Base-by-base conservation (phyloP, 768 basidiomycete genomes). In the Leccinum longicurvipes region DNA sequence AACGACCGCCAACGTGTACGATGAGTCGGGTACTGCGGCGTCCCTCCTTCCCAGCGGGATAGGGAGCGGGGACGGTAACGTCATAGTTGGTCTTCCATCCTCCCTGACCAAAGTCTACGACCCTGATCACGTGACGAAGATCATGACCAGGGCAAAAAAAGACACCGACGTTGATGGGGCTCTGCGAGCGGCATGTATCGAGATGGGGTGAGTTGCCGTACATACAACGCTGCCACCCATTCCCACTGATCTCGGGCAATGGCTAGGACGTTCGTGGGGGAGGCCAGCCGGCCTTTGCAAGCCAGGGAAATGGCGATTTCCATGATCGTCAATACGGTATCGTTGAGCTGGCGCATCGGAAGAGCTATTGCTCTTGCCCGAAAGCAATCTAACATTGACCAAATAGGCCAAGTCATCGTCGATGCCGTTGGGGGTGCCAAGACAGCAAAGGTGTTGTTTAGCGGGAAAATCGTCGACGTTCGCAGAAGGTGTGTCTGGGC, bases 321-420 rank as follows among this genome's bases (percentile, higher is more conserved):
- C 32, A 76, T 83, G 34, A 74, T 83, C 15, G 72, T 75, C 3
- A 80, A 78, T 42, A 82, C 80, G 25, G 75, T 83, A 11, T 85
- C 83, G 21, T 75, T 82, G 64, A 79, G 81, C 9, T 87, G 86
- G 85, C 71, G 81, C 46, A 77, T 87, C 21, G 86, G 86, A 9
- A 73, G 82, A 28, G 83, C 83, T 0, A 76, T 86, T 15, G 76
- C 79, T 6, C 73, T 79, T 4, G 78, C 79, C 54, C 74, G 81
- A 46, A 77, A 78, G 67, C 72, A 70, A 47, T 81, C 75, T 49
- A 71, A 74, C 53, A 67, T 81, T 44, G 73, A 73, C 53, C 63
- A 64, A 47, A 71, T 76, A 6, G 74, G 73, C 1, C 62, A 65
- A 12, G 67, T 69, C 46, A 56, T 75, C 50, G 72, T 75, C 27